Percentiles rank a stretch among this genome's conserved stretches.
phyloP scores from a whole-genome alignment of 495 filamentous ascomycete genomes.

The Penicillium bovifimosum region DNA sequence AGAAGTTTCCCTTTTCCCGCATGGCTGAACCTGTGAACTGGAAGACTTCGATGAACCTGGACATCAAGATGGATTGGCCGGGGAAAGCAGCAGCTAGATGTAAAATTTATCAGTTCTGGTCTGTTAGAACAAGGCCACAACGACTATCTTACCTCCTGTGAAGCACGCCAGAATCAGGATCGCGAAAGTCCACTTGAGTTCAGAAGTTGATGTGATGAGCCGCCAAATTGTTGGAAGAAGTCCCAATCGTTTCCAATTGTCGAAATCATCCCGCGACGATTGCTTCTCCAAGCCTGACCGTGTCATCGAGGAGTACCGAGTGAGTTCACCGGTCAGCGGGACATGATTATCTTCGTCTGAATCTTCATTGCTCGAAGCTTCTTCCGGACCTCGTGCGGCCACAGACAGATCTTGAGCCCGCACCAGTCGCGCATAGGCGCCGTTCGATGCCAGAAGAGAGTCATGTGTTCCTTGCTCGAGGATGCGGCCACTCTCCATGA shows the following conservation, averaged over 20 bases:
- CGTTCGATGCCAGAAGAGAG: slow-evolving; percentile 31
- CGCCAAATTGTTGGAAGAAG: slow-evolving; percentile 3
- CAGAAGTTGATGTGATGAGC: slow-evolving; percentile 8
- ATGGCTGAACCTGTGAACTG: slow-evolving; percentile 22
- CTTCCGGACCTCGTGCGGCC: neutral
- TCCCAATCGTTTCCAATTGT: slow-evolving; percentile 14
- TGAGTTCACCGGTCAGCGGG: neutral
- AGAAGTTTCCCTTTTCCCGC: slow-evolving; percentile 40
- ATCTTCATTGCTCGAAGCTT: neutral
- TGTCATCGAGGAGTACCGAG: slow-evolving; percentile 3
- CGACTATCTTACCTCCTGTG: neutral
- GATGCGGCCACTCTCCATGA: slow-evolving; percentile 71
- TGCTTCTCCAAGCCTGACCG: slow-evolving; percentile 3
- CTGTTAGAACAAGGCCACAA: neutral
- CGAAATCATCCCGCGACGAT: slow-evolving; percentile 11
- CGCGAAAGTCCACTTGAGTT: slow-evolving; percentile 12
- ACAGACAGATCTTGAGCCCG: slow-evolving; percentile 56
- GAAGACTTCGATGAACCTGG: slow-evolving; percentile 25
- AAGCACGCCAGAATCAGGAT: slow-evolving; percentile 4
- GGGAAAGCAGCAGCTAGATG: slow-evolving; percentile 21
- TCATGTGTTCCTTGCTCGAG: slow-evolving; percentile 73
- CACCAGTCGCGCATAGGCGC: slow-evolving; percentile 62
- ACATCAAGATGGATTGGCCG: slow-evolving; percentile 24
- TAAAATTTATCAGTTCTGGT: neutral
- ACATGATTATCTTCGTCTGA: neutral